These are phyloP conservation scores for Blastobotrys malaysiensis DNA, from an alignment of 1,139 yeast genomes.

Conservation along the genomic window DNA sequence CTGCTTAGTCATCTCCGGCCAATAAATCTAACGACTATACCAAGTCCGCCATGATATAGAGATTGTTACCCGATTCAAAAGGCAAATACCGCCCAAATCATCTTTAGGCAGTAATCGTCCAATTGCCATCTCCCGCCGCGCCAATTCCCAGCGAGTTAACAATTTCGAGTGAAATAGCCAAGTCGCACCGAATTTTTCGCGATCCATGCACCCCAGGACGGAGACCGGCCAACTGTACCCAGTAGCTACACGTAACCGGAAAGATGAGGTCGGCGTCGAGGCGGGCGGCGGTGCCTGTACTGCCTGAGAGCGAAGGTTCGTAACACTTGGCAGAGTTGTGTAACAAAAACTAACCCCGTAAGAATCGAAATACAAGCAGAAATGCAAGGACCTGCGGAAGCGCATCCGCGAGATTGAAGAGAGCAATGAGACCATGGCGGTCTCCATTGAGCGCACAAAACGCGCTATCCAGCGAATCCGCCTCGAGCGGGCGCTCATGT, in stretches of 20 bases:
- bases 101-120: too few species aligned
- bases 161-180: neutral
- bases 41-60: too few species aligned
- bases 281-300: slow-evolving; percentile 6
- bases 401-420: slow-evolving; percentile 73
- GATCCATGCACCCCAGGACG: neutral
- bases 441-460: slow-evolving; percentile 76
- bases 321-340: neutral
- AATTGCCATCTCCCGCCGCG: too few species aligned
- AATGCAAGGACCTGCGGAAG: slow-evolving; percentile 66
- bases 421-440: slow-evolving; percentile 69
- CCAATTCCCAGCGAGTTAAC: too few species aligned
- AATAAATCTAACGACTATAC: too few species aligned
- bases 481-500: slow-evolving; percentile 70
- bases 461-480: slow-evolving; percentile 72
- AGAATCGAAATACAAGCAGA: slow-evolving; percentile 44
- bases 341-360: slow-evolving; percentile 2
- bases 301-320: slow-evolving; percentile 12
- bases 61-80: too few species aligned
- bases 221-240: neutral
- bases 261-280: slow-evolving; percentile 4
- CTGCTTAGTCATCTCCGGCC: too few species aligned
- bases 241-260: too few species aligned
- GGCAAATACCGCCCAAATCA: too few species aligned
- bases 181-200: neutral